Evolutionary conservation across 768 basidiomycete genomes (phyloP), one percentile per base, ranked within the genome.

Genomic region (Mycena kentingensis): DNA sequence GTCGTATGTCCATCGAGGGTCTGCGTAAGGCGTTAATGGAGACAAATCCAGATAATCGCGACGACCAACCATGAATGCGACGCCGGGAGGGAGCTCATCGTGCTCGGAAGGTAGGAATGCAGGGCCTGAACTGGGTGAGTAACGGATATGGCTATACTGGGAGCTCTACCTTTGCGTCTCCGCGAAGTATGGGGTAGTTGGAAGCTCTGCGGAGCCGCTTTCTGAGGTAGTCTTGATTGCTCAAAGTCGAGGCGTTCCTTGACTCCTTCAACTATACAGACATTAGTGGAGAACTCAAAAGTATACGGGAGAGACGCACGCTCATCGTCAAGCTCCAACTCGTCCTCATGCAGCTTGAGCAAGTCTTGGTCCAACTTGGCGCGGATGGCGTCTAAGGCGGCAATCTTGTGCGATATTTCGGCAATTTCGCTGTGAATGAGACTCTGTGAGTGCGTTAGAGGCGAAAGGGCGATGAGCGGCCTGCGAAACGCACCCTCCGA

Each of bases 61-160:
- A 34, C n/a, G 25, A 61, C 62, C 60, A 70, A 92, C 93, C 95
- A 99, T 98, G 73, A 99, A 99, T 12, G 96, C 97, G 5, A 98
- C 84, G 1, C 93, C 93, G 7, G 87, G 82, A 8, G 97, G 97
- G 26, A 99, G 77, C 47, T 97, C 93, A 60, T 94, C 93, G 60
- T 99, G 97, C 67, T 98, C 97, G 16, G 94, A 97, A 4, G 97
- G 97, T 41, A 99, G 68, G 76, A 99, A 98, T 16, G 91, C 91
- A 0, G 96, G 95, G 2, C 96, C 95, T 87, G 54, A 35, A 22
- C 46, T 34, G 36, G 13, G 16, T 26, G 38, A 37, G 41, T 24
- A 27, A 24, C 36, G 32, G 6, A 41, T 41, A 53, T 21, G 37
- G 38, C n/a, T 36, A 29, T 28, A 3, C 34, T 31, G 5, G 28